Percentiles rank a stretch among this genome's conserved stretches.
Evolutionary conservation across 2,329 filamentous ascomycete species (phyloP).

Genomic region (Aureobasidium sp.): DNA sequence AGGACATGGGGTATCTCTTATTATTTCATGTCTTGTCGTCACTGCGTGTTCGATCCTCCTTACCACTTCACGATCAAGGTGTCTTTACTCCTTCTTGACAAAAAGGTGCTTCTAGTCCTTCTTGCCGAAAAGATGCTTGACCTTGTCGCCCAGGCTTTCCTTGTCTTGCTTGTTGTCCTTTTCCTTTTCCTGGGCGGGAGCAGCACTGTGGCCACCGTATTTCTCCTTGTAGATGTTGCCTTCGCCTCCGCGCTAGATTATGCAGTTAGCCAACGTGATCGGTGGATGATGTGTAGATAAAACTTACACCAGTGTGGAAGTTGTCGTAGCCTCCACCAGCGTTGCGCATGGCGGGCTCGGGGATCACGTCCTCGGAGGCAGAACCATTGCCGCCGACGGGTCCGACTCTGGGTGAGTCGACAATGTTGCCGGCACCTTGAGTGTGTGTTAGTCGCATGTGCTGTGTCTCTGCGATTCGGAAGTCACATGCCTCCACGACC

Average conservation of each 20-base stretch:
- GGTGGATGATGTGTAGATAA: neutral
- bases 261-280: neutral
- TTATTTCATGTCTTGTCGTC: neutral
- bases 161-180: conserved; percentile 17
- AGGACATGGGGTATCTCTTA: conserved; percentile 3
- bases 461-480: neutral
- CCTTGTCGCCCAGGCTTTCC: conserved; percentile 35
- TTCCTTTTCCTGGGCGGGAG: conserved; percentile 20
- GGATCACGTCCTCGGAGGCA: conserved; percentile 33
- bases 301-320: conserved; percentile 39
- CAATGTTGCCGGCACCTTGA: conserved; percentile 34
- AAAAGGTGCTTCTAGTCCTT: conserved; percentile 1
- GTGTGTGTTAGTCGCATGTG: neutral
- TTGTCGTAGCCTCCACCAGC: conserved; percentile 29
- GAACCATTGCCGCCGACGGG: conserved; percentile 17
- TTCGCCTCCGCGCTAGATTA: conserved; percentile 33
- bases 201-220: conserved; percentile 34
- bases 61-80: neutral
- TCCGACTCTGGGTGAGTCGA: conserved; percentile 26
- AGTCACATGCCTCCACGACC: conserved; percentile 22
- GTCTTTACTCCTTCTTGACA: no score
- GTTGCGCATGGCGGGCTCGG: conserved; percentile 32
- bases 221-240: conserved; percentile 42
- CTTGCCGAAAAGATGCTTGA: conserved; percentile 31
- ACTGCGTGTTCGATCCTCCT: neutral